Evolutionary conservation across 345 rosid species (phyloP), one percentile per base, ranked within the genome.

Genomic region (Bruguiera gymnorhiza): DNA sequence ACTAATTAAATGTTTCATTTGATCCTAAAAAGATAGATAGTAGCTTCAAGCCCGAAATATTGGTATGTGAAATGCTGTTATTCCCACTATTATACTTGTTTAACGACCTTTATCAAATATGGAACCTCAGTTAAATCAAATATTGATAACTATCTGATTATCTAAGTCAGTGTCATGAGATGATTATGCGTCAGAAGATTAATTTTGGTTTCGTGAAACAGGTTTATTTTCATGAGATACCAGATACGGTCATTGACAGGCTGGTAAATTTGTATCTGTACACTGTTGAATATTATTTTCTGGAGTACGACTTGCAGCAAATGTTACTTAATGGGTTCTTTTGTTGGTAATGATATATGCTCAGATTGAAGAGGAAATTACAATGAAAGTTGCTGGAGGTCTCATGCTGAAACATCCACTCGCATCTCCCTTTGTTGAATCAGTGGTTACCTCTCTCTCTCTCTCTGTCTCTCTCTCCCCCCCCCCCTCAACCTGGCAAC

Each of bases 301-400:
- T 54, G 18, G 48, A 66, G 62, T 67, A 63, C 67, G 55, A 8
- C 2, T 34, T 34, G 29, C 24, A 9, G 54, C 32, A 36, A 74
- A 54, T 36, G 10, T 63, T n/a, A 4, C 32, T 46, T 30, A 60
- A 50, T 20, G 36, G 19, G 4, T 48, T 19, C 52, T 50, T 34
- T 30, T 62, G 10, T 48, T 34, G 39, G 31, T 36, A 50, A 4
- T 29, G 52, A 61, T 34, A 27, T 51, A 43, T 54, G 37, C 52
- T 46, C 53, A 76, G 80, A 76, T 76, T 72, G 76, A 76, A 60
- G 80, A 76, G 13, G 63, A 72, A 62, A 31, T 69, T 8, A 67
- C 76, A 23, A 37, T 67, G 65, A 62, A 72, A 31, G 76, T 76
- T 57, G 80, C 80, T 18, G 80, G 80, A 21, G 76, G 76, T 34